Percentiles rank a stretch among this genome's conserved stretches.
These are phyloP conservation scores for Scorias spongiosa DNA, from an alignment of 2,329 filamentous ascomycete species.

Conservation along the genomic window DNA sequence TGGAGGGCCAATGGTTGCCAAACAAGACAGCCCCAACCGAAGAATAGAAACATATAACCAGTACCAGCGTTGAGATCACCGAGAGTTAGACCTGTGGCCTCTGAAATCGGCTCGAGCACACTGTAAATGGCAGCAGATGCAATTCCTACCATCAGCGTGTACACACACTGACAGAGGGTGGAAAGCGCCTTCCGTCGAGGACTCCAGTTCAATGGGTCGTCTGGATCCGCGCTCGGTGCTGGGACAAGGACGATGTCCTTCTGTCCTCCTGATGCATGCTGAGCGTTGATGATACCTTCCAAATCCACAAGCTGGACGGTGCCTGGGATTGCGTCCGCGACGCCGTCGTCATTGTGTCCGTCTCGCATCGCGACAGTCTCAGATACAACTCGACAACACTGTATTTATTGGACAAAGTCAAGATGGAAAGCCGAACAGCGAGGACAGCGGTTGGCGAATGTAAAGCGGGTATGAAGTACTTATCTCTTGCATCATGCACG, in stretches of 20 bases:
- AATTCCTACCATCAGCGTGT: constrained; percentile 35
- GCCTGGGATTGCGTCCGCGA: constrained; percentile 15
- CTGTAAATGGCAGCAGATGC: constrained; percentile 35
- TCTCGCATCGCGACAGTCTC: too few relatives aligned
- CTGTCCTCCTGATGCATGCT: constrained; percentile 21
- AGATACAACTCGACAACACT: too few relatives aligned
- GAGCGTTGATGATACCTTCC: constrained; percentile 21
- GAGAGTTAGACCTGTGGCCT: constrained; percentile 31
- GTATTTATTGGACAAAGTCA: too few relatives aligned
- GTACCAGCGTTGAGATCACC: constrained; percentile 33
- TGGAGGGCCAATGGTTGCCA: constrained; percentile 39
- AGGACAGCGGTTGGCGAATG: too few relatives aligned
- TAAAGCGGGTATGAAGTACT: too few relatives aligned
- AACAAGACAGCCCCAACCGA: constrained; percentile 28
- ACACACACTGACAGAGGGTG: constrained; percentile 28
- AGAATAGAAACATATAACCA: constrained; percentile 34
- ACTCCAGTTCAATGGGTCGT: constrained; percentile 35
- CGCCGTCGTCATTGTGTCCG: neutral
- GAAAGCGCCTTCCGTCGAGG: constrained; percentile 27
- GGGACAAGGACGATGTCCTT: constrained; percentile 28
- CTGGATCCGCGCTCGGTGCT: constrained; percentile 28
- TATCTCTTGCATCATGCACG: constrained; percentile 1
- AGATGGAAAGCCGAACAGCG: too few relatives aligned
- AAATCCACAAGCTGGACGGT: constrained; percentile 30
- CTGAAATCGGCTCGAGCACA: constrained; percentile 32